Percentiles rank a stretch among this genome's conserved stretches.
phyloP scores from a whole-genome alignment of 306 rosid genomes.

The Hippophae gyantsensis region DNA sequence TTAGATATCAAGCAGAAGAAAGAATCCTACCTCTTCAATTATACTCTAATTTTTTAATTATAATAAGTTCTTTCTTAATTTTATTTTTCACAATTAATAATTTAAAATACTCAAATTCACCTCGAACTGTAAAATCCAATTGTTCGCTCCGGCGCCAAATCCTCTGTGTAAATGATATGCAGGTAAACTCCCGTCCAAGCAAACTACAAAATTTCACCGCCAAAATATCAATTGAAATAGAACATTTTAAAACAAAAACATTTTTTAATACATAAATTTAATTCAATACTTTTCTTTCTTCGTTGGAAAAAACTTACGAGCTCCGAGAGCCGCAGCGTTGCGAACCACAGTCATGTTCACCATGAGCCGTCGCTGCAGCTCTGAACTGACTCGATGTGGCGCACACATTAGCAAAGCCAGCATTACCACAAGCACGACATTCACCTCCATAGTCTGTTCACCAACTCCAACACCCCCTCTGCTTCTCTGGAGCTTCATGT shows the following conservation, averaged over 20 bases:
- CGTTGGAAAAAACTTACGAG: constrained; percentile 44
- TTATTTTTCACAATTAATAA: too few species aligned
- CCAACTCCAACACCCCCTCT: background rate
- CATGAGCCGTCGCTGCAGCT: constrained; percentile 31
- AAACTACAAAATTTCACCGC: constrained; percentile 33
- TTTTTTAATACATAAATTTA: background rate
- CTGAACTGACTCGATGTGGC: constrained; percentile 25
- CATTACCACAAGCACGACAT: constrained; percentile 19
- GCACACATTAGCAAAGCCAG: constrained; percentile 20
- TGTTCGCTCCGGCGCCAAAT: constrained; percentile 58
- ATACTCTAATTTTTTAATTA: too few species aligned
- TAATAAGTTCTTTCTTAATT: background rate
- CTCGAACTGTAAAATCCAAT: constrained; percentile 96
- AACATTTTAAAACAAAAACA: background rate
- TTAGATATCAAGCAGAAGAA: background rate
- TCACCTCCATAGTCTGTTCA: constrained; percentile 6
- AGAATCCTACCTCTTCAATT: too few species aligned
- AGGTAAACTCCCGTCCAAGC: constrained; percentile 96
- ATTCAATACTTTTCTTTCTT: background rate
- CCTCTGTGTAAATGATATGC: constrained; percentile 84
- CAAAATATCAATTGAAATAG: background rate
- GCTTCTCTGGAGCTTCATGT: background rate
- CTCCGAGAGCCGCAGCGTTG: constrained; percentile 46
- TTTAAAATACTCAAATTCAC: constrained; percentile 18
- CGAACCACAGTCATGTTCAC: constrained; percentile 67